These are phyloP conservation scores for Flueggea neowawraea DNA, from an alignment of 441 rosid genomes.

Conservation along the genomic window DNA sequence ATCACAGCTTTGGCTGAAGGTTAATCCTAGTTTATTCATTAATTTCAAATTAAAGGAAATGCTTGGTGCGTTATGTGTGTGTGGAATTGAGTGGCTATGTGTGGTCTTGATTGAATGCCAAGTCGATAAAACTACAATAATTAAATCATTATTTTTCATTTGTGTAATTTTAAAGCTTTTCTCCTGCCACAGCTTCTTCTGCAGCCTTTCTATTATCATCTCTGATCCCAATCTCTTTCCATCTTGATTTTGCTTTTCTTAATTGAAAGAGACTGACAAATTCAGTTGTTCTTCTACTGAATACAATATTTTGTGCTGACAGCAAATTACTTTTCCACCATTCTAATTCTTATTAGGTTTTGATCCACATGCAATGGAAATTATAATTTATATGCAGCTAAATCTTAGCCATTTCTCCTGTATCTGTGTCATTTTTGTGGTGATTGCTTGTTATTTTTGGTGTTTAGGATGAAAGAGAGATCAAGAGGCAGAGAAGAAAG, in stretches of 20 bases:
- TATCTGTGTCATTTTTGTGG: not conserved
- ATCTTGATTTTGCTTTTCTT: not conserved
- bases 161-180: too few relatives aligned
- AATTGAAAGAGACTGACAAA: too few relatives aligned
- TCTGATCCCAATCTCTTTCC: not conserved
- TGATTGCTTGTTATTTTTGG: not conserved
- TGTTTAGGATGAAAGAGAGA: constrained; percentile 79
- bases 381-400: not conserved
- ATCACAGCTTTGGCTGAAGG: constrained; percentile 89
- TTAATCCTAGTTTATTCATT: constrained; percentile 14
- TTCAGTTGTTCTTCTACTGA: too few relatives aligned
- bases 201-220: too few relatives aligned
- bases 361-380: not conserved
- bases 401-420: not conserved
- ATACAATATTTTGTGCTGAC: too few relatives aligned
- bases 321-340: not conserved
- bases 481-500: constrained; percentile 88
- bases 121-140: too few relatives aligned
- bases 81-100: not conserved
- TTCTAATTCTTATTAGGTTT: not conserved
- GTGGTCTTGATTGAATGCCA: not conserved
- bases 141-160: too few relatives aligned
- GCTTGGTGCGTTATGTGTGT: not conserved
- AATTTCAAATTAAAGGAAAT: constrained; percentile 6
- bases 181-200: too few relatives aligned